Conservation (phyloP, 2,329 filamentous ascomycete genomes). For the Tricladium varicosporioides region DNA sequence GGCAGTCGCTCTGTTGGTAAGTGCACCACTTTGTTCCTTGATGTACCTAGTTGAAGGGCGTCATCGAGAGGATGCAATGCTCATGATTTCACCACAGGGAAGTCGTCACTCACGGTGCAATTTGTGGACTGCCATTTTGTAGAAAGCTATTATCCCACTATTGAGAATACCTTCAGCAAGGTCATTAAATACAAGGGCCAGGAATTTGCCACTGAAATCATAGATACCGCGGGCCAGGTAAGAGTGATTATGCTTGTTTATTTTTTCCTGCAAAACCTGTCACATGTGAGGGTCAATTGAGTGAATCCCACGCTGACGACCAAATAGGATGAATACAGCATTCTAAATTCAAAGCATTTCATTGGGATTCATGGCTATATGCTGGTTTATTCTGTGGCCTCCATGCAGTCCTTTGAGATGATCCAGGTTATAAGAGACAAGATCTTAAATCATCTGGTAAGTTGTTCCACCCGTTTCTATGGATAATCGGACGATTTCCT, state of each 20-base stretch:
- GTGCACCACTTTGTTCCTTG: conserved; percentile 29
- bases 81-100: conserved; percentile 58
- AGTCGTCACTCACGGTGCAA: conserved; percentile 94
- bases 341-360: conserved; percentile 97
- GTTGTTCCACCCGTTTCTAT: conserved; percentile 32
- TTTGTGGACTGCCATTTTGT: conserved; percentile 98
- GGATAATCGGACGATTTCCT: not conserved
- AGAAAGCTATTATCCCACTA: conserved; percentile 98
- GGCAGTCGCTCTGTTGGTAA: conserved; percentile 88
- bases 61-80: not conserved
- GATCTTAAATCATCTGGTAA: conserved; percentile 91
- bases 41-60: not conserved
- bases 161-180: conserved; percentile 98
- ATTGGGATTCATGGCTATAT: conserved; percentile 99
- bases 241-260: conserved; percentile 23
- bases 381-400: conserved; percentile 96
- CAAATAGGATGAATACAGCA: conserved; percentile 92
- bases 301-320: conserved; percentile 13
- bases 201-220: conserved; percentile 94
- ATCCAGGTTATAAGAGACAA: conserved; percentile 93
- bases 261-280: not conserved
- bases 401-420: conserved; percentile 95
- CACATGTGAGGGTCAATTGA: conserved; percentile 10
- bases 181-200: conserved; percentile 90
- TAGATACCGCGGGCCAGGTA: conserved; percentile 95